Evolutionary conservation across 2,329 filamentous ascomycete species (phyloP), one percentile per base, ranked within the genome.

Genomic region (Coniochaeta sp.): DNA sequence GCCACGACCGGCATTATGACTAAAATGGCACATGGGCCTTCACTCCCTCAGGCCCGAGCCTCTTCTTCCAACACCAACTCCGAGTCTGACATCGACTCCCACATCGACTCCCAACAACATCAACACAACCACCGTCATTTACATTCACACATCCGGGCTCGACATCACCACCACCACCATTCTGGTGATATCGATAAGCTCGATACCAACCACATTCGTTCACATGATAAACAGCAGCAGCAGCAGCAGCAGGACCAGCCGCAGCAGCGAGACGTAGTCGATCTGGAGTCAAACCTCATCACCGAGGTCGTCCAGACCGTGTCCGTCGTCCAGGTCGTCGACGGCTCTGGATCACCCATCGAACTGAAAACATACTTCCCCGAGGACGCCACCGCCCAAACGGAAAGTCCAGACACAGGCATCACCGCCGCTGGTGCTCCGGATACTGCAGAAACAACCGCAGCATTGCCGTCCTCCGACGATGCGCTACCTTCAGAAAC

Each of bases 241-340:
- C 30, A 32, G 18, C 33, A 38, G 33, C 26, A 48, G 20, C 38
- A 42, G 38, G 38, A 24, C 5, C 38, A 42, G 45, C 26, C 45
- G 28, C 45, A 64, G 26, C 59, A 60, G 53, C 65, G 63, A 54
- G 56, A 63, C 59, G 52, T 51, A 51, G 42, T 51, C 49, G 54
- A 51, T 35, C 48, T 55, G 47, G 63, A 66, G 20, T 53, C 61
- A 48, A 65, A 69, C 58, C 45, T 48, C 27, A 65, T 77, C 59
- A 75, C 70, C 13, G 65, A 68, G 54, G 67, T 82, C 59, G 68
- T 80, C 50, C 71, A 79, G 63, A 82, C 79, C 58, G 65, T 82
- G 56, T 79, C 77, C 24, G 68, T 82, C 61, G 64, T 82, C 51
- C 73, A 81, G 57, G 60, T 77, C 55, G 71, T 81, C 55, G 76